Percentiles rank a stretch among this genome's conserved stretches.
Conservation (phyloP, 2,329 filamentous ascomycete species). For the Phaeosphaeriaceae sp. region DNA sequence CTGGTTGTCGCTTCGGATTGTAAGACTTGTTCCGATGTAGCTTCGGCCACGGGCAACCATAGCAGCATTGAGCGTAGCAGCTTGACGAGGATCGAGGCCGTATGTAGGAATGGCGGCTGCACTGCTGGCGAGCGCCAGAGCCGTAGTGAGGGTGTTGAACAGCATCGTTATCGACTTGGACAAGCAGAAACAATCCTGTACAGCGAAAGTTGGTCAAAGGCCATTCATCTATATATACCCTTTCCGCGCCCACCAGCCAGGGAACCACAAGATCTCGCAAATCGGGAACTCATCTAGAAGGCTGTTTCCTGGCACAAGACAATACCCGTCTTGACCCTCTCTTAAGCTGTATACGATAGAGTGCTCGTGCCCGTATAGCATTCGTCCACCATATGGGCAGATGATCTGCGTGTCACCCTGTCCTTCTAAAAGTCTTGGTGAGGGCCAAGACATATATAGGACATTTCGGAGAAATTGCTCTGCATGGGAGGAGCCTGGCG, state of each 20-base stretch:
- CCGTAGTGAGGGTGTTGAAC: slow-evolving; percentile 23
- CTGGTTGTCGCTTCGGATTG: slow-evolving; percentile 41
- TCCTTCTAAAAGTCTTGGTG: background rate
- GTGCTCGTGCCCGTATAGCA: slow-evolving; percentile 11
- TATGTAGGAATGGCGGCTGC: slow-evolving; percentile 19
- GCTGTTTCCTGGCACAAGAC: slow-evolving; percentile 2
- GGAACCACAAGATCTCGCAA: background rate
- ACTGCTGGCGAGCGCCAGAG: slow-evolving; percentile 27
- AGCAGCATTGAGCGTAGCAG: slow-evolving; percentile 27
- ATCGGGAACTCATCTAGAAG: background rate
- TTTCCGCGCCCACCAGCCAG: background rate
- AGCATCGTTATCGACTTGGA: slow-evolving; percentile 18
- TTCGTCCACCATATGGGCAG: slow-evolving; percentile 6
- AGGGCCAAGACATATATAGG: background rate
- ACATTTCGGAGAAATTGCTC: slow-evolving; percentile 19
- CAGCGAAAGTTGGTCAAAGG: background rate
- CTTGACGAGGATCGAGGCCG: slow-evolving; percentile 24
- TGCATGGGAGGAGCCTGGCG: slow-evolving; percentile 3
- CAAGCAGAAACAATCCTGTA: background rate
- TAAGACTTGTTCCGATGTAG: slow-evolving; percentile 47
- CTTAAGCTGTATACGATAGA: slow-evolving; percentile 9
- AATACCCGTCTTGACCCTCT: slow-evolving; percentile 20
- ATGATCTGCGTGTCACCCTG: background rate
- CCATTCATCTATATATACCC: slow-evolving; percentile 5
- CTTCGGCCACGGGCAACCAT: slow-evolving; percentile 33